phyloP scores from a whole-genome alignment of 768 basidiomycete species.

The Pleurotus pulmonarius region DNA sequence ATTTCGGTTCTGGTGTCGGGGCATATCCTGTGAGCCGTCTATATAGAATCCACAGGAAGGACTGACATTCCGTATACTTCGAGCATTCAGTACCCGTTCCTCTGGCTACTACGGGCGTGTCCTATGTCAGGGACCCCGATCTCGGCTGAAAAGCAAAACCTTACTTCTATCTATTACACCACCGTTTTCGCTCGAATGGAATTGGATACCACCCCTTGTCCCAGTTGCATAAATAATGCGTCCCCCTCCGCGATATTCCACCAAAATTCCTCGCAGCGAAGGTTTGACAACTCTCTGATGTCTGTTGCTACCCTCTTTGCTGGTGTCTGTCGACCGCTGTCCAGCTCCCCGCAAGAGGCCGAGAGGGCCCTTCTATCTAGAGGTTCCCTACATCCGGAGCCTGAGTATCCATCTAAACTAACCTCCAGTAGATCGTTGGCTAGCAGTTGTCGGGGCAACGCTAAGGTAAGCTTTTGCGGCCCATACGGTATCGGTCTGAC shows the following conservation, averaged over 20 bases:
- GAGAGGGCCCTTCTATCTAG: neutral
- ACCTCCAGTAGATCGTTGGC: neutral
- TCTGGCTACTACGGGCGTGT: slow-evolving; percentile 35
- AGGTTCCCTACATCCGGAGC: neutral
- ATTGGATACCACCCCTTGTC: slow-evolving; percentile 22
- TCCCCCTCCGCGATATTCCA: neutral
- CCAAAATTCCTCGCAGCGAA: neutral
- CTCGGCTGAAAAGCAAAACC: slow-evolving; percentile 44
- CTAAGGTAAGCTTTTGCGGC: neutral
- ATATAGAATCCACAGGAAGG: slow-evolving; percentile 29
- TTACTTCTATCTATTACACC: slow-evolving; percentile 30
- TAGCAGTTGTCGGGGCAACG: slow-evolving; percentile 3
- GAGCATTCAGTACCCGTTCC: slow-evolving; percentile 33
- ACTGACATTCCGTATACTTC: slow-evolving; percentile 23
- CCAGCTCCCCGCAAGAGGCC: neutral
- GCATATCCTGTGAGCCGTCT: slow-evolving; percentile 36
- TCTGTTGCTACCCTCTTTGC: slow-evolving; percentile 5
- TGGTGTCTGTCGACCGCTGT: neutral
- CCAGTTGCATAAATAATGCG: slow-evolving; percentile 43
- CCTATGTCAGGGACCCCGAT: slow-evolving; percentile 40
- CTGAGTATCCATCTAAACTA: neutral
- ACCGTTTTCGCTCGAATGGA: slow-evolving; percentile 22
- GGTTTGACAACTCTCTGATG: slow-evolving; percentile 1
- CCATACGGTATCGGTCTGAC: neutral
- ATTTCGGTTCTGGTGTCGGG: slow-evolving; percentile 36